phyloP scores from a whole-genome alignment of 2,329 filamentous ascomycete genomes.

The Conoideocrella luteorostrata region DNA sequence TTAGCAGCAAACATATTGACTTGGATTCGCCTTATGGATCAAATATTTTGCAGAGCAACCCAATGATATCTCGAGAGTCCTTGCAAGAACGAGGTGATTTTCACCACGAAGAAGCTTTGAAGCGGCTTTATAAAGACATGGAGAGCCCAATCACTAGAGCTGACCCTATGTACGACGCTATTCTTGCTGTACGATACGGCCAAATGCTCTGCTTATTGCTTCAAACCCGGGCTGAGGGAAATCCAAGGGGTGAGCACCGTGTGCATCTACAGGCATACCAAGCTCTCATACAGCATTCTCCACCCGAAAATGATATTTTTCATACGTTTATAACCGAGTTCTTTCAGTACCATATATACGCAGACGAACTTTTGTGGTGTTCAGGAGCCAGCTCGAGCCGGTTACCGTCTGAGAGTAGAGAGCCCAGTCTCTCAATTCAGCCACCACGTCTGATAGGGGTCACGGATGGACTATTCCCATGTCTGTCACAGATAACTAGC shows the following conservation, averaged over 20 bases:
- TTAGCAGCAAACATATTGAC: slow-evolving; percentile 73
- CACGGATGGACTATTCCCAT: slow-evolving; percentile 72
- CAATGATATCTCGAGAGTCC: slow-evolving; percentile 37
- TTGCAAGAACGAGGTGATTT: slow-evolving; percentile 46
- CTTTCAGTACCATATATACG: slow-evolving; percentile 74
- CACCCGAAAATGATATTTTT: slow-evolving; percentile 61
- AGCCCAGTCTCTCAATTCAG: slow-evolving; percentile 34
- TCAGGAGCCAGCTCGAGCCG: slow-evolving; percentile 30
- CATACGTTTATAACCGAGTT: slow-evolving; percentile 62
- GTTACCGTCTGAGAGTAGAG: slow-evolving; percentile 39
- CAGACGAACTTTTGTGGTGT: slow-evolving; percentile 54
- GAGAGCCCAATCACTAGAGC: slow-evolving; percentile 33
- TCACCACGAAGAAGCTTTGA: slow-evolving; percentile 50
- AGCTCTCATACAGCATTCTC: slow-evolving; percentile 57
- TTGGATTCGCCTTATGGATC: slow-evolving; percentile 49
- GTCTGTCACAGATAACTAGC: slow-evolving; percentile 71
- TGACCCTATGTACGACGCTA: slow-evolving; percentile 37
- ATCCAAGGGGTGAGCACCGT: slow-evolving; percentile 63
- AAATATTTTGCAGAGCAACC: slow-evolving; percentile 45
- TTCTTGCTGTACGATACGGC: slow-evolving; percentile 50
- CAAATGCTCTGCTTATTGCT: slow-evolving; percentile 58
- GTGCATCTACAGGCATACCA: slow-evolving; percentile 72
- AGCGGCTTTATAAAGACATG: slow-evolving; percentile 44
- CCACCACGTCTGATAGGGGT: slow-evolving; percentile 66
- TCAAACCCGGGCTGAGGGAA: slow-evolving; percentile 51